Percentiles rank a stretch among this genome's conserved stretches.
Conservation (phyloP, 352 stramenopile genomes). For the Pythium oligandrum region DNA sequence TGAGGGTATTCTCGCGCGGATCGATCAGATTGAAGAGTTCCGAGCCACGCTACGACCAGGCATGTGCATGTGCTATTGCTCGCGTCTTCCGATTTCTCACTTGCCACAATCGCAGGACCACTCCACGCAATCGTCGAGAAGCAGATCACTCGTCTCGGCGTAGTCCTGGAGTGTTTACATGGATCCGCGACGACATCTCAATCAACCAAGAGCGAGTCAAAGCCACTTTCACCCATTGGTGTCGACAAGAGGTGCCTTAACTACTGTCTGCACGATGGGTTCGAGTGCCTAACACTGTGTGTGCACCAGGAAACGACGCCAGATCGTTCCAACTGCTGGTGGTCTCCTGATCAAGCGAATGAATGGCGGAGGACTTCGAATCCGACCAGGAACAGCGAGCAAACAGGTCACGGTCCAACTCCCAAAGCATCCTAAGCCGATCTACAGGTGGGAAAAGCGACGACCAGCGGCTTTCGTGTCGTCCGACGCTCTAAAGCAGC, state of each 20-base stretch:
- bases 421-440: conserved; percentile 34
- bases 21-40: conserved; percentile 43
- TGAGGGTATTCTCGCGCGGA: conserved; percentile 28
- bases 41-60: conserved; percentile 31
- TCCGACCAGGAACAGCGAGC: conserved; percentile 15
- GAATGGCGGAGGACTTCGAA: conserved; percentile 15
- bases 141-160: conserved; percentile 29
- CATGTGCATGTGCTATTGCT: not conserved
- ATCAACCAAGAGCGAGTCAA: conserved; percentile 2
- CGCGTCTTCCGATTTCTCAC: not conserved
- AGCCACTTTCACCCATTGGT: not conserved
- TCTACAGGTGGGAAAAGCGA: conserved; percentile 56
- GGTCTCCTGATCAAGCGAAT: conserved; percentile 28
- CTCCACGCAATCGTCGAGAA: conserved; percentile 47
- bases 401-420: conserved; percentile 26
- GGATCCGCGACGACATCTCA: not conserved
- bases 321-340: conserved; percentile 16
- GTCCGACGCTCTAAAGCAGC: not conserved
- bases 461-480: conserved; percentile 8
- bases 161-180: conserved; percentile 27
- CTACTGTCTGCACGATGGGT: not conserved
- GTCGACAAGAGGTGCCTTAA: not conserved
- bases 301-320: conserved; percentile 6
- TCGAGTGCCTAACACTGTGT: not conserved
- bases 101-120: conserved; percentile 10